Conservation (phyloP, 2,329 filamentous ascomycete species). For the Tolypocladium sp. region DNA sequence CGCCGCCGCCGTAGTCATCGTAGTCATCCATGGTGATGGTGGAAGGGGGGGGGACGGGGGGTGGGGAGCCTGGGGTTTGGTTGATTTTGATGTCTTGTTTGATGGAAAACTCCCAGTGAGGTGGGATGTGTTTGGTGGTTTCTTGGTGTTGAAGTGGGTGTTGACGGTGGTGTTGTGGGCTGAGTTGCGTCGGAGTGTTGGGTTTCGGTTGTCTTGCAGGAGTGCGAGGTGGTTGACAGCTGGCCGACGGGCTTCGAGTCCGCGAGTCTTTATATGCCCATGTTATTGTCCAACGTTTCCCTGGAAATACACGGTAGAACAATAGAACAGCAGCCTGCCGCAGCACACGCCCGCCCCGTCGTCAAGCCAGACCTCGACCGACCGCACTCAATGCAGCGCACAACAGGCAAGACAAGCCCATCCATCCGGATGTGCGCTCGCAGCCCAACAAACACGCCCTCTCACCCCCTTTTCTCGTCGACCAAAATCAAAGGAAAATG, state of each 20-base stretch:
- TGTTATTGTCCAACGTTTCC: background rate
- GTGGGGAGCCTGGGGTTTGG: too few relatives aligned
- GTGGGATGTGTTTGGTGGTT: background rate
- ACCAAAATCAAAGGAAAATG: background rate
- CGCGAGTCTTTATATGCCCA: background rate
- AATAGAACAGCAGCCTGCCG: background rate
- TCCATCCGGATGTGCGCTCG: background rate
- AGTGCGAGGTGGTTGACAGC: background rate
- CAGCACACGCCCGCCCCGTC: too few relatives aligned
- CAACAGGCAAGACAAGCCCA: background rate
- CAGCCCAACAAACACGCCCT: background rate
- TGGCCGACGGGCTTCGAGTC: background rate
- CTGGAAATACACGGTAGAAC: background rate
- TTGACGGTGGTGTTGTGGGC: too few relatives aligned
- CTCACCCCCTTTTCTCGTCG: background rate
- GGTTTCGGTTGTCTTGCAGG: background rate
- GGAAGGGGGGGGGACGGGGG: too few relatives aligned
- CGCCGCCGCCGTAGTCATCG: conserved; percentile 1
- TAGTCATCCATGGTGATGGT: background rate
- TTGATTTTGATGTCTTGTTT: background rate
- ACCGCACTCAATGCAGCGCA: background rate
- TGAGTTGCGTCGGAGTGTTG: background rate
- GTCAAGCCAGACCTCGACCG: background rate
- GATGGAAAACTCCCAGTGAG: background rate
- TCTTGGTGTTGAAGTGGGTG: too few relatives aligned